Evolutionary conservation across 306 rosid species (phyloP).

Genomic region (Vigna radiata): DNA sequence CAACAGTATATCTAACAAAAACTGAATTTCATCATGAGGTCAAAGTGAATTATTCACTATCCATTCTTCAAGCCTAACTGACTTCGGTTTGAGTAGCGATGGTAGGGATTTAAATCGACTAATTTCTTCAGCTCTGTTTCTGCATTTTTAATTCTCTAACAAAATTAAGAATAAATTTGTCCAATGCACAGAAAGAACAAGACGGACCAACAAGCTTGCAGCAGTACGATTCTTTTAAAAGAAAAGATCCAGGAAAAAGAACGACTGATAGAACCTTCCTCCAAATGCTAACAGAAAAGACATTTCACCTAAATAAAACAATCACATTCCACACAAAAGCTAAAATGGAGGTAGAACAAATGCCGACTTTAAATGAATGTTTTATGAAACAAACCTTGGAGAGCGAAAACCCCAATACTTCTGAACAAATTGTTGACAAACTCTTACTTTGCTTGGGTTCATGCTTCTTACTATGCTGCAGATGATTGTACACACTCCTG

Average conservation of each 20-base stretch:
- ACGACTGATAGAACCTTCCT: not conserved
- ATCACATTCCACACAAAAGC: constrained; percentile 20
- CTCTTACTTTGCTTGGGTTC: constrained; percentile 70
- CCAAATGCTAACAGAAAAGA: not conserved
- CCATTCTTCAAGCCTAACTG: constrained; percentile 1
- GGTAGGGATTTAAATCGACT: not conserved
- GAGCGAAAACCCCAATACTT: constrained; percentile 73
- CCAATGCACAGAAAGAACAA: constrained; percentile 20
- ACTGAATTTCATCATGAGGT: constrained; percentile 1
- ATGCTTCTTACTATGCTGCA: constrained; percentile 61
- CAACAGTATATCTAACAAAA: too few relatives aligned
- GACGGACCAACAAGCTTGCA: not conserved
- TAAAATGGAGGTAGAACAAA: constrained; percentile 31
- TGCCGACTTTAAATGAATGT: constrained; percentile 5
- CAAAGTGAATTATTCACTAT: not conserved
- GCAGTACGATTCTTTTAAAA: not conserved
- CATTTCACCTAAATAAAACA: constrained; percentile 5
- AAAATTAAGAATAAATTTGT: not conserved
- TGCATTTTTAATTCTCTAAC: not conserved
- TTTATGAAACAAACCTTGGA: constrained; percentile 72
- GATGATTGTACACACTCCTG: constrained; percentile 64
- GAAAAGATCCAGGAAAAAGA: not conserved
- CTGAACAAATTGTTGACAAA: constrained; percentile 75
- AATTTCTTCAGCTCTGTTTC: not conserved
- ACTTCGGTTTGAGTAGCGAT: not conserved